Conservation (phyloP, 192 early-diverging fungal genomes). For the Coemansia sp. region DNA sequence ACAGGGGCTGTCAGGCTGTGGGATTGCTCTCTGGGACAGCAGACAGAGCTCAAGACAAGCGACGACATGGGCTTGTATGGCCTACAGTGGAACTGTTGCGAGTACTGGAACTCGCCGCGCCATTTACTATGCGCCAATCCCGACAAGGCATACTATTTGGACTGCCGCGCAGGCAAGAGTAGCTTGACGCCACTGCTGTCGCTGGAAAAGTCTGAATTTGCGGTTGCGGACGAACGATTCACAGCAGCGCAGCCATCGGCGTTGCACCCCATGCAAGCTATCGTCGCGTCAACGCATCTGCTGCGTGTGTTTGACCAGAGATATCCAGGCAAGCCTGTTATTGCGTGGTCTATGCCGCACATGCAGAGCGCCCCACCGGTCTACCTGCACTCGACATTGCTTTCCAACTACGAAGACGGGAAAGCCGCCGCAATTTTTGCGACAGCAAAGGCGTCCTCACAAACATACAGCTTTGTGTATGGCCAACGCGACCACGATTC, state of each 20-base stretch:
- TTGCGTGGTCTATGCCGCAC: conserved; percentile 27
- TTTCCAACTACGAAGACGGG: conserved; percentile 16
- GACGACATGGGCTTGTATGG: conserved; percentile 5
- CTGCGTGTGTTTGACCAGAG: conserved; percentile 48
- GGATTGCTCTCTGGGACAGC: conserved; percentile 22
- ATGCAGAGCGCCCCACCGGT: conserved; percentile 21
- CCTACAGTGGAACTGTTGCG: conserved; percentile 43
- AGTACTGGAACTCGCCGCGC: conserved; percentile 46
- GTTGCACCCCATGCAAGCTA: conserved; percentile 40
- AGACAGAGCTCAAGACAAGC: conserved; percentile 11
- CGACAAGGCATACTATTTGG: conserved; percentile 21
- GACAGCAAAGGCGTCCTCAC: conserved; percentile 22
- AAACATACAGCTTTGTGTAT: conserved; percentile 23
- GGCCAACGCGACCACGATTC: conserved; percentile 22
- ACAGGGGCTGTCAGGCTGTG: conserved; percentile 36
- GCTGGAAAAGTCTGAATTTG: conserved; percentile 21
- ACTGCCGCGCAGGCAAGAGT: conserved; percentile 15
- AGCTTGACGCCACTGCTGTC: conserved; percentile 12
- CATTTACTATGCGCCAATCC: conserved; percentile 31
- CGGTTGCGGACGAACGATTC: conserved; percentile 16
- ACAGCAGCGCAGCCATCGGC: conserved; percentile 34
- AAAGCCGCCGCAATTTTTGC: conserved; percentile 22
- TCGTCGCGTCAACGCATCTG: conserved; percentile 36
- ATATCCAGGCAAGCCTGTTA: conserved; percentile 30
- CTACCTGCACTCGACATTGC: conserved; percentile 16